A percentile compares a stretch with the other conserved stretches of the same genome.
Conservation (phyloP, 768 basidiomycete species). For the Pisolithus sp. region DNA sequence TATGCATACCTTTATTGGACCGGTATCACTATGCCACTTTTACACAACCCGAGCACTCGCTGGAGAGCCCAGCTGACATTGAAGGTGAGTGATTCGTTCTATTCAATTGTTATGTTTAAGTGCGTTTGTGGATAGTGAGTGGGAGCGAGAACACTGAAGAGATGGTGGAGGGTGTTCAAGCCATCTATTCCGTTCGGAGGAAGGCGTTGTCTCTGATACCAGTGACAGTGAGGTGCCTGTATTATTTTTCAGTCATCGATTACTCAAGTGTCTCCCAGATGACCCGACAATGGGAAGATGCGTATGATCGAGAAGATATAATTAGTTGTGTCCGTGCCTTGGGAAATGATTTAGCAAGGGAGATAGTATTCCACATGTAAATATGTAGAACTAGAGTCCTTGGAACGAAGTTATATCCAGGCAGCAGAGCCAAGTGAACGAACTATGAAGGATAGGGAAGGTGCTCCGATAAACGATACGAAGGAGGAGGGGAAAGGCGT, state of each 20-base stretch:
- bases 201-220: conserved; percentile 20
- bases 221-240: conserved; percentile 15
- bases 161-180: conserved; percentile 15
- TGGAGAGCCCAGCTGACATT: conserved; percentile 26
- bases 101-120: conserved; percentile 1
- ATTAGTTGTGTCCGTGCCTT: conserved; percentile 39
- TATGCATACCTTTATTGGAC: conserved; percentile 57
- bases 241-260: neutral
- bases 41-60: conserved; percentile 54
- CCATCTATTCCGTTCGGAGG: conserved; percentile 18
- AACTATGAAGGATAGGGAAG: no score
- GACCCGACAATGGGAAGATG: conserved; percentile 23
- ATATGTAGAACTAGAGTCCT: neutral
- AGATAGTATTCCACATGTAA: conserved; percentile 33
- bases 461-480: no score
- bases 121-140: conserved; percentile 9
- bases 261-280: conserved; percentile 12
- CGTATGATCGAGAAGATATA: conserved; percentile 29
- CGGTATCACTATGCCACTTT: conserved; percentile 64
- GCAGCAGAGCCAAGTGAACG: no score
- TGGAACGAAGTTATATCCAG: neutral
- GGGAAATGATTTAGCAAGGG: conserved; percentile 36
- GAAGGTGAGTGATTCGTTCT: conserved; percentile 14
- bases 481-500: no score
- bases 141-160: conserved; percentile 11